Conservation (phyloP, 495 filamentous ascomycete species). For the Aeminium ludgeri region DNA sequence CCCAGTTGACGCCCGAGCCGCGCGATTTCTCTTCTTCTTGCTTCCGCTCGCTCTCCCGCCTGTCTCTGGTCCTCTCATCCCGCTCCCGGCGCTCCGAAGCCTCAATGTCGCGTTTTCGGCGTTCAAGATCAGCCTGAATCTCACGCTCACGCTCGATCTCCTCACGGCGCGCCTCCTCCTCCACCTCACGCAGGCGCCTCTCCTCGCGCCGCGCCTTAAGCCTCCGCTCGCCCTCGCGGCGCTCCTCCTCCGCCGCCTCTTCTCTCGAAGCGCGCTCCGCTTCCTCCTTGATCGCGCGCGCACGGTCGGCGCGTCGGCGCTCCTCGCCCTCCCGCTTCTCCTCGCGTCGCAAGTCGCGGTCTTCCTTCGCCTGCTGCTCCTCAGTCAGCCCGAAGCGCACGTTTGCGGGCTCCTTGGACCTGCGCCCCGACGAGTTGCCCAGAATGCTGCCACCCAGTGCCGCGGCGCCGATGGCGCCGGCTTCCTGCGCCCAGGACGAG, state of each 20-base stretch:
- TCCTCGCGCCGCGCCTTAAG: constrained; percentile 3
- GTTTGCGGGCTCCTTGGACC: constrained; percentile 15
- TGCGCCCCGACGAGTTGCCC: constrained; percentile 10
- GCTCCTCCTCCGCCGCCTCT: constrained; percentile 4
- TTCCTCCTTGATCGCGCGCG: constrained; percentile 16
- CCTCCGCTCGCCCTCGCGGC: constrained; percentile 3
- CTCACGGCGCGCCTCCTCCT: constrained; percentile 4
- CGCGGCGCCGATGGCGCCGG: constrained; percentile 19
- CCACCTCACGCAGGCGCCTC: neutral
- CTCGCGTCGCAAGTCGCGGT: constrained; percentile 13
- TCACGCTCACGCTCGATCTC: constrained; percentile 12
- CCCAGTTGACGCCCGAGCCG: constrained; percentile 11
- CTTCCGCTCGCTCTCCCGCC: constrained; percentile 1
- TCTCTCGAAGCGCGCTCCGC: constrained; percentile 5
- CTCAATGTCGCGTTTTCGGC: constrained; percentile 11
- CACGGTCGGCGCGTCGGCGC: constrained; percentile 10
- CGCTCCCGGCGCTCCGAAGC: constrained; percentile 4
- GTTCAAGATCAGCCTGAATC: constrained; percentile 10
- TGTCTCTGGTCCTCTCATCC: neutral
- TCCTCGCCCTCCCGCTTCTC: constrained; percentile 10
- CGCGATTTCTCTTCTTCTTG: constrained; percentile 11
- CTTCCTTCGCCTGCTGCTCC: constrained; percentile 18
- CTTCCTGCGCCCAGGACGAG: constrained; percentile 17
- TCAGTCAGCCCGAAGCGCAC: constrained; percentile 23
- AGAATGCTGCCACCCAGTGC: constrained; percentile 17